Evolutionary conservation across 73 alveolate species (phyloP), one percentile per base, ranked within the genome.

Genomic region (Tetrahymena thermophila): DNA sequence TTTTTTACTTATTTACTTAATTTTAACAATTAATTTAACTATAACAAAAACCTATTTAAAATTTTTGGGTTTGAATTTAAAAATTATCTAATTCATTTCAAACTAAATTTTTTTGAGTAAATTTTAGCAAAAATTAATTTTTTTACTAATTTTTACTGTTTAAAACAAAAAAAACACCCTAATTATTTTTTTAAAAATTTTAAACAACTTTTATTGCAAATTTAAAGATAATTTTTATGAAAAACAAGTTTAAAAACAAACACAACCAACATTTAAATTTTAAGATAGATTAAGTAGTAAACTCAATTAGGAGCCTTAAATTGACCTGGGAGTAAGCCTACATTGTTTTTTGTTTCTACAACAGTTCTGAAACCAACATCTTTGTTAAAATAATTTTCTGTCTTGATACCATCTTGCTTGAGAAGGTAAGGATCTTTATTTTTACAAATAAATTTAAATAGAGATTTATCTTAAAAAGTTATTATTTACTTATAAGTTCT

Each of bases 351-450:
- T 2, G 89, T 71, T 25, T 71, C 89, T 71, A 71, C 89, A 34
- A 94, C 96, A 6, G 95, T 94, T 85, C 96, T 94, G 85, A 94
- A 94, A 34, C 96, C 96, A 25, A 94, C 43, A 44, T 94, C 96
- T 43, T 93, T 94, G 85, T 85, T 94, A 43, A 94, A 94, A 84
- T 94, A 94, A 31, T 94, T 85, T 85, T 94, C 96, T 84, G 85
- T 94, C 56, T 93, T 84, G 43, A 44, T 43, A 94, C 93, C 96
- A 94, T 43, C 93, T 25, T 23, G 56, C 95, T 84, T 94, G 95
- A 89, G 93, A 85, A 34, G 85, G 14, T 85, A 94, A 84, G 58
- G 94, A 71, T 71, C 89, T 71, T 71, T 71, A 71, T 28, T 71
- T 71, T 28, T 28, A 19, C 1, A 19, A 25, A 5, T 0, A 71